phyloP scores from a whole-genome alignment of 352 stramenopile genomes.

The Globisporangium polare region DNA sequence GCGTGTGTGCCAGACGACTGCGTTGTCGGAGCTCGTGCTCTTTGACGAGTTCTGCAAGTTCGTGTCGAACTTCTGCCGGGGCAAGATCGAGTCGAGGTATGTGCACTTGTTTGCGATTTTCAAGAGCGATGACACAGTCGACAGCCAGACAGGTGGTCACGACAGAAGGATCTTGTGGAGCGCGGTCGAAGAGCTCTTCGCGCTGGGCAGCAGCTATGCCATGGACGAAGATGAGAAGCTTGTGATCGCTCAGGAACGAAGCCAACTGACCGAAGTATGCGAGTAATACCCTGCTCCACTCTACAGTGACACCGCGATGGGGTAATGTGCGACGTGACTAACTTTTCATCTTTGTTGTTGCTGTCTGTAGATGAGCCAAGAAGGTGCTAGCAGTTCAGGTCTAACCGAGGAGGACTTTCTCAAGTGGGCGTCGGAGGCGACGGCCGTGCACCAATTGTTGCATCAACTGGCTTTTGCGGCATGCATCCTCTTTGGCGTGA shows the following conservation, averaged over 20 bases:
- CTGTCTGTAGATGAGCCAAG: neutral
- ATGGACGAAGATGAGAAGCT: slow-evolving; percentile 9
- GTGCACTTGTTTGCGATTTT: slow-evolving; percentile 61
- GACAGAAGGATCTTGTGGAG: slow-evolving; percentile 25
- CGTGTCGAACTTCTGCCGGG: slow-evolving; percentile 71
- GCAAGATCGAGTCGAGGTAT: slow-evolving; percentile 33
- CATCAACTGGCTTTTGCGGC: slow-evolving; percentile 71
- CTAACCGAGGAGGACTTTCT: slow-evolving; percentile 49
- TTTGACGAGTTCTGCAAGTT: slow-evolving; percentile 86
- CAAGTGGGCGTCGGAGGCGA: slow-evolving; percentile 37
- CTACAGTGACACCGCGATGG: neutral
- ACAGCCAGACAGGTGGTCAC: too few relatives aligned
- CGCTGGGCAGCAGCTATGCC: slow-evolving; percentile 25
- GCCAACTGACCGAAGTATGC: slow-evolving; percentile 38
- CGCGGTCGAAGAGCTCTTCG: slow-evolving; percentile 43
- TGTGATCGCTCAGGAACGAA: slow-evolving; percentile 29
- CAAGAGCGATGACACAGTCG: slow-evolving; percentile 17
- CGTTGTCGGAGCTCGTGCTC: slow-evolving; percentile 46
- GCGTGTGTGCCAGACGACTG: slow-evolving; percentile 38
- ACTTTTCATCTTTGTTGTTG: neutral
- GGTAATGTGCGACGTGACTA: neutral
- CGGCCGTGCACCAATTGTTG: slow-evolving; percentile 47
- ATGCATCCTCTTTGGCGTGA: slow-evolving; percentile 74
- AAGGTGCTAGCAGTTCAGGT: neutral
- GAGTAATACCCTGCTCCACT: slow-evolving; percentile 3